phyloP scores from a whole-genome alignment of 169 alveolate genomes.

The Blepharisma undulans region DNA sequence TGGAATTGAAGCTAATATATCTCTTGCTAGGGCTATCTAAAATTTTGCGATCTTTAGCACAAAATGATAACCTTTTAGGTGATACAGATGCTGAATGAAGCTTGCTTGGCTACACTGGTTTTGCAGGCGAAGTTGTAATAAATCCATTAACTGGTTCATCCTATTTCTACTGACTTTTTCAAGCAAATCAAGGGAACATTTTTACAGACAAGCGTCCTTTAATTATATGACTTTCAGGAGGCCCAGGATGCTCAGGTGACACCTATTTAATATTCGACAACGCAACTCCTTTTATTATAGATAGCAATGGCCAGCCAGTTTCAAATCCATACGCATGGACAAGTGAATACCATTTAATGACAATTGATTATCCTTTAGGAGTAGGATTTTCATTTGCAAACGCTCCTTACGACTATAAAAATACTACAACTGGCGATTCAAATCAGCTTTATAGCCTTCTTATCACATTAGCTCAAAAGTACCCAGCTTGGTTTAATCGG shows the following conservation, averaged over 20 bases:
- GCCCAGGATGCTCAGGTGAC: slow-evolving; percentile 63
- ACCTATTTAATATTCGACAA: slow-evolving; percentile 38
- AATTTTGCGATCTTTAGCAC: neutral
- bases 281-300: slow-evolving; percentile 6
- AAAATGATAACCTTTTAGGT: neutral
- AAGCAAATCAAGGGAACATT: slow-evolving; percentile 20
- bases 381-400: slow-evolving; percentile 41
- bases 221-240: slow-evolving; percentile 62
- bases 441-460: slow-evolving; percentile 40
- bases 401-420: neutral
- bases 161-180: slow-evolving; percentile 43
- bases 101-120: slow-evolving; percentile 25
- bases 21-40: no score
- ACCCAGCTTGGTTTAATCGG: slow-evolving; percentile 37
- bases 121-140: slow-evolving; percentile 34
- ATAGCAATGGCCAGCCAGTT: slow-evolving; percentile 8
- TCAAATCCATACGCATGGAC: slow-evolving; percentile 27
- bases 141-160: slow-evolving; percentile 31
- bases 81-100: slow-evolving; percentile 27
- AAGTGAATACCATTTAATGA: slow-evolving; percentile 29
- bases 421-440: slow-evolving; percentile 9
- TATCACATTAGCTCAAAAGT: neutral
- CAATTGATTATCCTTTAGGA: slow-evolving; percentile 43
- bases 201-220: slow-evolving; percentile 47
- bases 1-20: neutral